phyloP scores from a whole-genome alignment of 768 basidiomycete species.

The Lactarius sanguifluus region DNA sequence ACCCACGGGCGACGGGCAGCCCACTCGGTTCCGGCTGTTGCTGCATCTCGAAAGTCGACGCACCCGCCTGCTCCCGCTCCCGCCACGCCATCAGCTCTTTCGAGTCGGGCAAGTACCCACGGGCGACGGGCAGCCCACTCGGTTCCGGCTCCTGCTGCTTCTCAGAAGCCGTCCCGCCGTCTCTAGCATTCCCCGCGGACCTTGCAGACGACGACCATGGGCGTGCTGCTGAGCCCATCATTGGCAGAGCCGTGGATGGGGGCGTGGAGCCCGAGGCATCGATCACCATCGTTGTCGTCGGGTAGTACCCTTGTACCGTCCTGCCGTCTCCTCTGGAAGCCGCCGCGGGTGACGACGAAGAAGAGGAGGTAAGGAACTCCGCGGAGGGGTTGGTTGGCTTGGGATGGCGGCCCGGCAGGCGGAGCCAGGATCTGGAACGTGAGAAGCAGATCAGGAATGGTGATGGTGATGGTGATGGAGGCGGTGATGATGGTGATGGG shows the following conservation, averaged over 20 bases:
- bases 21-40: background rate
- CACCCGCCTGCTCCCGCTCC: background rate
- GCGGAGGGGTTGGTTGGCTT: constrained; percentile 3
- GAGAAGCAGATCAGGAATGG: background rate
- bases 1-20: constrained; percentile 2
- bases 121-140: background rate
- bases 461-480: background rate
- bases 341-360: background rate
- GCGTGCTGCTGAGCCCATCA: too few relatives aligned
- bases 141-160: background rate
- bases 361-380: background rate
- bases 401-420: background rate
- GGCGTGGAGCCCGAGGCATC: background rate
- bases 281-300: background rate
- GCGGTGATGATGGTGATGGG: background rate
- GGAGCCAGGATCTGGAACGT: background rate
- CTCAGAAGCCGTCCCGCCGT: background rate
- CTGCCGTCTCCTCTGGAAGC: background rate
- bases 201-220: too few relatives aligned
- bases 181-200: background rate
- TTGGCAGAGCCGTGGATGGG: too few relatives aligned
- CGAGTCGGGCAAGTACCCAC: constrained; percentile 9
- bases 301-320: background rate
- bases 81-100: constrained; percentile 1
- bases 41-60: background rate